These are phyloP conservation scores for Ochromonas danica DNA, from an alignment of 108 stramenopile species.

Conservation along the genomic window DNA sequence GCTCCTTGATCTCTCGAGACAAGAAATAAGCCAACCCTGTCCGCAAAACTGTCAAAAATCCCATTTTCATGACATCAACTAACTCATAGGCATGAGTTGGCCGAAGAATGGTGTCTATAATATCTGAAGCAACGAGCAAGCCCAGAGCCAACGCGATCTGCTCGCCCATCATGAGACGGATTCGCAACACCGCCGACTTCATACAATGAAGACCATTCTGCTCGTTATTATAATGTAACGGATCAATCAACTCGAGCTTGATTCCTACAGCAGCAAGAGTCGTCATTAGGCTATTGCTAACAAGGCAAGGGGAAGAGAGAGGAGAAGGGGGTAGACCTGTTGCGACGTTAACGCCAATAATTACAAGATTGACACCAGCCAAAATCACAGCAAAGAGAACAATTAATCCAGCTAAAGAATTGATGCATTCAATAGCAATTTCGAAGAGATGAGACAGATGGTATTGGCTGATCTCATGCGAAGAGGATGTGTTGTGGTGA, in stretches of 20 bases:
- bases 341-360: background rate
- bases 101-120: background rate
- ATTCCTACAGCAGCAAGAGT: no score
- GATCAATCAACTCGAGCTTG: no score
- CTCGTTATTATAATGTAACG: no score
- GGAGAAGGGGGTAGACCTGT: background rate
- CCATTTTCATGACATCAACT: background rate
- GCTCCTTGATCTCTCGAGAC: background rate
- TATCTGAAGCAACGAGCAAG: background rate
- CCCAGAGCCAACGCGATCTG: background rate
- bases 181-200: background rate
- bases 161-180: background rate
- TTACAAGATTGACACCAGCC: background rate
- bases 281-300: no score
- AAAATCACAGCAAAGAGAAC: background rate
- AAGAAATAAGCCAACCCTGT: background rate
- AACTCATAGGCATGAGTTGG: background rate
- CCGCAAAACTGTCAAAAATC: background rate
- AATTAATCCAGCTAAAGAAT: background rate
- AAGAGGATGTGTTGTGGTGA: no score
- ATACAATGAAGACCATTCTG: background rate
- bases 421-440: background rate
- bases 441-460: background rate
- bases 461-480: background rate
- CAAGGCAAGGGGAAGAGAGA: no score